Conservation (phyloP, 495 filamentous ascomycete species). For the Aspergillus cavernicola region DNA sequence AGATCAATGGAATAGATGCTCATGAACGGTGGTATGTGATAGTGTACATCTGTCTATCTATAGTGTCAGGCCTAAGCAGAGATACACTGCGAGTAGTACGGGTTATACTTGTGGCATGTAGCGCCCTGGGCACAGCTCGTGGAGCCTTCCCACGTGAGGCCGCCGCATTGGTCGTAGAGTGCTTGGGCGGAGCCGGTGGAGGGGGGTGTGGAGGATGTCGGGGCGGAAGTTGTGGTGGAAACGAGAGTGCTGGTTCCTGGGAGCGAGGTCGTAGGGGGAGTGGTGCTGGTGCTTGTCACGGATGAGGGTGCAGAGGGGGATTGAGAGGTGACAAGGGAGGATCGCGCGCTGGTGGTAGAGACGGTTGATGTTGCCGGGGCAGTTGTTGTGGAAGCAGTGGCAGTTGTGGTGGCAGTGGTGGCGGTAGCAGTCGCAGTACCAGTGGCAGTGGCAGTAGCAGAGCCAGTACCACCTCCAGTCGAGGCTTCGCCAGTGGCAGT, state of each 20-base stretch:
- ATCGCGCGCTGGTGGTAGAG: not conserved
- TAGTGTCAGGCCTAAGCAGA: not conserved
- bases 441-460: not conserved
- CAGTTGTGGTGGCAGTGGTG: not conserved
- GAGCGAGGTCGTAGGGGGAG: not conserved
- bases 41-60: not conserved
- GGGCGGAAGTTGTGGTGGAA: not conserved
- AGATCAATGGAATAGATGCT: no score
- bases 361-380: not conserved
- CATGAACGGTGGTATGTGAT: no score
- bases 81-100: constrained; percentile 1
- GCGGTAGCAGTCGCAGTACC: not conserved
- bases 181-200: not conserved
- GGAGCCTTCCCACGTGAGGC: not conserved
- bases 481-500: constrained; percentile 17
- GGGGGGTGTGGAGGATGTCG: not conserved
- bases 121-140: not conserved
- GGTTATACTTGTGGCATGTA: not conserved
- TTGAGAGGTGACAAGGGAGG: not conserved
- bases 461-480: not conserved
- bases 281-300: not conserved
- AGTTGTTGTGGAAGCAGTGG: not conserved
- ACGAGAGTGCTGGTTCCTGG: no score
- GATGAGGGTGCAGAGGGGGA: not conserved
- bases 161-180: not conserved